Evolutionary conservation across 1,139 yeast species (phyloP).

Genomic region (Hyphopichia fennica): DNA sequence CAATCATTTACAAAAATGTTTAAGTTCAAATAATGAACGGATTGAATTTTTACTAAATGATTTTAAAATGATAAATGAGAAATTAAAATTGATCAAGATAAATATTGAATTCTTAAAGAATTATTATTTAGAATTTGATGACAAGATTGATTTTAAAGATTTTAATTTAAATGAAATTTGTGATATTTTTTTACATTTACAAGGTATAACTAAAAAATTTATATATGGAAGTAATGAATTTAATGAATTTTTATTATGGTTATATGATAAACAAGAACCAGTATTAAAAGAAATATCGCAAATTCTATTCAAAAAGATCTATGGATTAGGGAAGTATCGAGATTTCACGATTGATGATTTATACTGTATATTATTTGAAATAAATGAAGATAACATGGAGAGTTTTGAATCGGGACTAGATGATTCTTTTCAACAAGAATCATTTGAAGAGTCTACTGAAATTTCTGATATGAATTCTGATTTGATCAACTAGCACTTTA

Average conservation of each 20-base stretch:
- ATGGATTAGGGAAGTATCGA: constrained; percentile 7
- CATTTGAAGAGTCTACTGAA: no score
- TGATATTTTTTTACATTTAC: background rate
- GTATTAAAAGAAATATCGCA: constrained; percentile 10
- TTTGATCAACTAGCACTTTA: no score
- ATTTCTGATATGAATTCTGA: no score
- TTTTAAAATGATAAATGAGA: background rate
- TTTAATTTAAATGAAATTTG: background rate
- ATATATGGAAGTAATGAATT: constrained; percentile 8
- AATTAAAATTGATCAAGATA: background rate
- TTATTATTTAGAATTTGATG: background rate
- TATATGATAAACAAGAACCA: constrained; percentile 10
- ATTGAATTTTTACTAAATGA: background rate
- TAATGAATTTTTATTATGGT: constrained; percentile 21
- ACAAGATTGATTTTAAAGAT: background rate
- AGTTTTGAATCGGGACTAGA: no score
- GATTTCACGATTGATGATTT: constrained; percentile 5
- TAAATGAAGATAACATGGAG: background rate
- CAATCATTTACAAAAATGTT: background rate
- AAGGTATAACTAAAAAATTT: background rate
- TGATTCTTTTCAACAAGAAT: no score
- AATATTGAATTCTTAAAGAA: background rate
- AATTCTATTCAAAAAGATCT: constrained; percentile 11
- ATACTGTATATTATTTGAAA: constrained; percentile 6
- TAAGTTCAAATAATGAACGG: background rate